Evolutionary conservation across 106 monocot species (phyloP), one percentile per base, ranked within the genome.

Genomic region (Apostasia ramifera): DNA sequence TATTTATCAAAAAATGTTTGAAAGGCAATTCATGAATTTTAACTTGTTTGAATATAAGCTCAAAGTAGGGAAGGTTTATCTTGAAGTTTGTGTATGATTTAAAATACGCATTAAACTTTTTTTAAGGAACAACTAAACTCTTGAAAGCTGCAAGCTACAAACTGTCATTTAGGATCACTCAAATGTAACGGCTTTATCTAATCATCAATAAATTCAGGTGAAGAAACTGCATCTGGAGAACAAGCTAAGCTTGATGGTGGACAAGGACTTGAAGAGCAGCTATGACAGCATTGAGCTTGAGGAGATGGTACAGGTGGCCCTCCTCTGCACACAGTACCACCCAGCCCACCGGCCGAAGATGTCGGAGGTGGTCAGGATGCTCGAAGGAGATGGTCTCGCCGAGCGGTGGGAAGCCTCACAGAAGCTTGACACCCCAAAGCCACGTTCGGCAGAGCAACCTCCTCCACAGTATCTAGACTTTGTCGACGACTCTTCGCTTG

Each of bases 281-380:
- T 95, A 84, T 6, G 82, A 92, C 74, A 73, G 70, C 53, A 76
- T 86, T 1, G 95, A 95, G 66, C 74, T 89, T 6, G 92, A 92
- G 70, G 95, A 95, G 75, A 95, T 95, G 88, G 89, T 95, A 43
- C 91, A 87, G 51, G 92, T 95, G 14, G 95, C 95, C 0, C 84
- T 95, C 3, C 71, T 95, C 7, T 95, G 95, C 84, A 92, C 92
- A 0, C 92, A 89, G 56, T 92, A 77, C 65, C 73, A 89, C 60
- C 95, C 95, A 2, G 61, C 84, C 0, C 80, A 84, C 48, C 92
- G 95, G 1, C 95, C 95, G n/a, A 97, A 87, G 63, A 97, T 97
- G 89, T 92, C 95, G 0, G 95, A 97, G 63, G 89, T 97, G 8
- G 65, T 97, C 55, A 86, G 89, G 15, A 92, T 97, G 95, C 61